Percentiles rank a stretch among this genome's conserved stretches.
These are phyloP conservation scores for Fragilariopsis cylindrus DNA, from an alignment of 108 stramenopile species.

Conservation along the genomic window DNA sequence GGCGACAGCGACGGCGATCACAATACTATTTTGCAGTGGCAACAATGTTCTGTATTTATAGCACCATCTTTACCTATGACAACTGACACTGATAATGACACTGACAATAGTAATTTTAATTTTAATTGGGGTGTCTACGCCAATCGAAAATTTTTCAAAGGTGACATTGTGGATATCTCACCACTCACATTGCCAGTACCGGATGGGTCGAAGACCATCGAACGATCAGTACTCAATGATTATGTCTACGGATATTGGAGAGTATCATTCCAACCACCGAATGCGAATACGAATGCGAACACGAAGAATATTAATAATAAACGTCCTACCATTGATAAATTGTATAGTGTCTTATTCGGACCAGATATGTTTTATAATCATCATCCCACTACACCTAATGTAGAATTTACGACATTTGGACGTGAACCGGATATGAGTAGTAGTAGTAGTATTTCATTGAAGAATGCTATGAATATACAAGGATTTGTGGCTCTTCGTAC, in stretches of 20 bases:
- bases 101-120: background rate
- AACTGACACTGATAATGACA: background rate
- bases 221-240: slow-evolving; percentile 37
- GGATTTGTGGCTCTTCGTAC: slow-evolving; percentile 39
- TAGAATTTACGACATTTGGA: slow-evolving; percentile 35
- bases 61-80: slow-evolving; percentile 26
- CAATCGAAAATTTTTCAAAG: slow-evolving; percentile 27
- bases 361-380: slow-evolving; percentile 46
- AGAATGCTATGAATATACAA: slow-evolving; percentile 18
- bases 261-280: background rate
- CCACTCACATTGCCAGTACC: slow-evolving; percentile 35
- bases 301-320: background rate
- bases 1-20: too few species aligned
- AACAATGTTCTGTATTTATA: slow-evolving; percentile 30
- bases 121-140: slow-evolving; percentile 51
- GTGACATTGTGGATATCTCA: slow-evolving; percentile 46
- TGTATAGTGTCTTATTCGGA: slow-evolving; percentile 33
- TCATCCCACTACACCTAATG: slow-evolving; percentile 36
- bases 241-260: slow-evolving; percentile 47
- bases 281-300: background rate
- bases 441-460: background rate
- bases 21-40: slow-evolving; percentile 7
- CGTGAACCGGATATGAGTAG: slow-evolving; percentile 16
- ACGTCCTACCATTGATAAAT: background rate
- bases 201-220: slow-evolving; percentile 8